Evolutionary conservation across 2,329 filamentous ascomycete species (phyloP).

Genomic region (Hypoxylon sp.): DNA sequence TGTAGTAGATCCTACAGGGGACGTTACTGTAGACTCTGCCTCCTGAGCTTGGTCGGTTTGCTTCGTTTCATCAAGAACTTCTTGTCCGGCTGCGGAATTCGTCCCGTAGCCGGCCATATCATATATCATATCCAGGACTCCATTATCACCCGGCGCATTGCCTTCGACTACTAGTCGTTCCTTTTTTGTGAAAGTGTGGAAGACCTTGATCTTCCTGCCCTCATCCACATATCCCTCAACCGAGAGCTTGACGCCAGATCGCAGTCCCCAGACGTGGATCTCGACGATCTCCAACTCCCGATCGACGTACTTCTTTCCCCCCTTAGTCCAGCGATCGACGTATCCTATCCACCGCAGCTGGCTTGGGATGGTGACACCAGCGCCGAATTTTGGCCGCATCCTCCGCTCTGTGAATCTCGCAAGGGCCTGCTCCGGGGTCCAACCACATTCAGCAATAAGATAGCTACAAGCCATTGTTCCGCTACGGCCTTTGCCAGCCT

Average conservation of each 20-base stretch:
- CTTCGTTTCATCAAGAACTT: conserved; percentile 58
- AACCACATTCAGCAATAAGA: conserved; percentile 86
- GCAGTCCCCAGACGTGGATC: conserved; percentile 89
- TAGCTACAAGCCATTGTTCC: conserved; percentile 92
- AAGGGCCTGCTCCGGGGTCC: conserved; percentile 68
- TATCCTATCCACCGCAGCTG: conserved; percentile 91
- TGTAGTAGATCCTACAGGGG: conserved; percentile 33
- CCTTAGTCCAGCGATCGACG: conserved; percentile 85
- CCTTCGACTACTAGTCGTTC: conserved; percentile 80
- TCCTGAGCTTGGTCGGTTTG: conserved; percentile 33
- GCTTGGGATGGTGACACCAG: conserved; percentile 92
- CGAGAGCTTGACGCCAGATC: conserved; percentile 88
- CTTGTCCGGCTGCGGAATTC: conserved; percentile 51
- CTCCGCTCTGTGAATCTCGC: conserved; percentile 80
- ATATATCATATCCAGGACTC: conserved; percentile 67
- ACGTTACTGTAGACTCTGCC: conserved; percentile 15
- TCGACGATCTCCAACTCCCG: conserved; percentile 87
- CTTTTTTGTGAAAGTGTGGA: conserved; percentile 82
- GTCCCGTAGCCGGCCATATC: conserved; percentile 65
- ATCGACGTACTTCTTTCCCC: conserved; percentile 85
- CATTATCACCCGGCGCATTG: conserved; percentile 64
- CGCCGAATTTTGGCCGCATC: conserved; percentile 91
- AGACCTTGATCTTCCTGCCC: conserved; percentile 85
- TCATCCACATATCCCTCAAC: conserved; percentile 91
- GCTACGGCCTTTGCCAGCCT: conserved; percentile 94